Evolutionary conservation across 1,139 yeast genomes (phyloP), one percentile per base, ranked within the genome.

Genomic region (Saccharomyces hybrid): DNA sequence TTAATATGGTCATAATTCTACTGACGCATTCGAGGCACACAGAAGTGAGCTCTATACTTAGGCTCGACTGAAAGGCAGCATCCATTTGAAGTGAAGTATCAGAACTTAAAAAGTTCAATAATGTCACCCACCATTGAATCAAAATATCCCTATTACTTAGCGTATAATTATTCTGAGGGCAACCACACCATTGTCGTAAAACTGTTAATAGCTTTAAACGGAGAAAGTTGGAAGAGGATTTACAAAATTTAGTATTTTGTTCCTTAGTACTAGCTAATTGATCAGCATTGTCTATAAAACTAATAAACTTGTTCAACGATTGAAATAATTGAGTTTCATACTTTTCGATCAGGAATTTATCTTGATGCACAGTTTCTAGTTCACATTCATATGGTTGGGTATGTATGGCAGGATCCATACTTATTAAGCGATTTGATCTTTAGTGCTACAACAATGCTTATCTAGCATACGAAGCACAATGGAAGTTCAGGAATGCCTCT

Each of bases 91-190:
- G 23, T 28, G 52, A 4, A 5, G 46, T 50, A 54, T 62, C 63
- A 46, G 61, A 58, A 34, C 56, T 61, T 27, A 66, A 52, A 50
- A 61, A 62, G 52, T 66, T 66, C 50, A 69, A 50, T 23, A 67
- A 50, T 2, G 67, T 60, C 1, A 64, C 57, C 72, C 72, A 69
- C 72, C 72, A 69, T 50, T 68, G 71, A 5, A 57, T 54, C 38
- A 67, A 53, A 3, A 60, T 60, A 47, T 63, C 64, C 49, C 64
- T 55, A 30, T 56, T 25, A 11, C n/a, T 13, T 16, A 38, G 3
- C 13, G 25, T 38, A 38, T 2, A 38, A 6, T 16, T 34, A 34
- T 8, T 38, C 9, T 38, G 44, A 16, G 44, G 13, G 26, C 25
- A 20, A 16, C 9, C 25, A 3, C 25, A 38, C 44, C 44, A 38